A percentile compares a stretch with the other conserved stretches of the same genome.
Evolutionary conservation across 78 protist genomes (phyloP).

Genomic region (Monosiga brevicollis): DNA sequence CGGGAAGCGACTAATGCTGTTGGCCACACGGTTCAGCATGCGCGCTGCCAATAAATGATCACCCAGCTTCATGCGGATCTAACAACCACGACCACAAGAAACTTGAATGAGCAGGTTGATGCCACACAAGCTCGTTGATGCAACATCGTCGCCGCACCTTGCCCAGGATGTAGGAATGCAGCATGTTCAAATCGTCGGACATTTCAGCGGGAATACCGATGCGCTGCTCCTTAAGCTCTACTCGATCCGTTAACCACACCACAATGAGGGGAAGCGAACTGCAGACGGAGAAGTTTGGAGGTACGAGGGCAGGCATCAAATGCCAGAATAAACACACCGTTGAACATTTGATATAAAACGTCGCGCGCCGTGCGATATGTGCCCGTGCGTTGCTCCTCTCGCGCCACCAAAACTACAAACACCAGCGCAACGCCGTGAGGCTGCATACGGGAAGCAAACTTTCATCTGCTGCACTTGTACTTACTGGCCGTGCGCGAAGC

Average conservation of each 20-base stretch:
- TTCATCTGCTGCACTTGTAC: neutral
- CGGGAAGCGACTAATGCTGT: constrained; percentile 65
- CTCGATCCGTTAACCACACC: no score
- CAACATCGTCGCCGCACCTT: constrained; percentile 10
- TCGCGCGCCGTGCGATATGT: constrained; percentile 56
- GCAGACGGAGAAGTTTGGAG: no score
- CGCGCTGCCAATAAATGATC: constrained; percentile 57
- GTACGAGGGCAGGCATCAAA: no score
- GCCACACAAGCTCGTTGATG: no score
- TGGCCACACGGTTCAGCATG: constrained; percentile 62
- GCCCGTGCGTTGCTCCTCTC: constrained; percentile 36
- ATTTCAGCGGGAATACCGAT: constrained; percentile 38
- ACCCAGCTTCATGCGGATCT: neutral
- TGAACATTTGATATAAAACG: constrained; percentile 37
- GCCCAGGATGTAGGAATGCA: constrained; percentile 55
- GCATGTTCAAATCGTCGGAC: constrained; percentile 23
- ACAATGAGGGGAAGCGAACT: no score
- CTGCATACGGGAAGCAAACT: no score
- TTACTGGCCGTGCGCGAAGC: constrained; percentile 53
- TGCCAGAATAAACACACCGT: no score
- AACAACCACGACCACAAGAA: neutral
- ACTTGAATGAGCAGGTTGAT: no score
- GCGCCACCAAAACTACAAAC: no score
- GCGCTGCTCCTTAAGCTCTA: constrained; percentile 15
- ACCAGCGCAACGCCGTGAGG: no score